phyloP scores from a whole-genome alignment of 495 filamentous ascomycete genomes.

The Chaetomium tenue region DNA sequence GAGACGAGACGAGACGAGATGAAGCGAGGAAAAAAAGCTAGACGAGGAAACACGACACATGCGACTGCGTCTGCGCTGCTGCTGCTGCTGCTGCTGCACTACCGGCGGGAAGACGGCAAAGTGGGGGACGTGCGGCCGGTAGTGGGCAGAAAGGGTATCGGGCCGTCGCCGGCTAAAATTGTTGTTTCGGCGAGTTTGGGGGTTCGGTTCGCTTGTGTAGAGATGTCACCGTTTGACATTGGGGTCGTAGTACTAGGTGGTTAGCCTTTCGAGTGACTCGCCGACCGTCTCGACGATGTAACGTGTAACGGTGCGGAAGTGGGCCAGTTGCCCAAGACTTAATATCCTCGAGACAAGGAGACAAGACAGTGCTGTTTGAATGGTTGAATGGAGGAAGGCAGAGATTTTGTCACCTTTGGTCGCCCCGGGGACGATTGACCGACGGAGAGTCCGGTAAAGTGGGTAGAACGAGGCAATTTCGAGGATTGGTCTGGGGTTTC shows the following conservation, averaged over 20 bases:
- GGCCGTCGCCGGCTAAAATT: slow-evolving; percentile 14
- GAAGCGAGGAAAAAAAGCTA: background rate
- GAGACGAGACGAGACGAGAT: slow-evolving; percentile 1
- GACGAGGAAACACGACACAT: background rate
- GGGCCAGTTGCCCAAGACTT: background rate
- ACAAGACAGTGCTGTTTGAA: background rate
- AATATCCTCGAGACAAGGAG: background rate
- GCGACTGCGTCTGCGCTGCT: too few relatives aligned
- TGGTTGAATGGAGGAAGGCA: too few relatives aligned
- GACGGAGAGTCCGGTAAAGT: slow-evolving; percentile 3
- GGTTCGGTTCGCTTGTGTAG: slow-evolving; percentile 4
- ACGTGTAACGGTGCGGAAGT: background rate
- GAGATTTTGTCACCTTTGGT: too few relatives aligned
- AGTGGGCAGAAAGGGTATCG: slow-evolving; percentile 4
- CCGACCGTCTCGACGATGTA: slow-evolving; percentile 1
- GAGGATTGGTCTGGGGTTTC: background rate
- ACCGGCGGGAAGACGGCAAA: background rate
- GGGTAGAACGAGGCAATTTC: slow-evolving; percentile 10
- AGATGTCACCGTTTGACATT: slow-evolving; percentile 1
- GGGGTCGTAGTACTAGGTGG: background rate
- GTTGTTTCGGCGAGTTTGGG: background rate
- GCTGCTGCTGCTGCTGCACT: background rate
- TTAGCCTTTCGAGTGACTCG: background rate
- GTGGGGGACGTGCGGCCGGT: background rate
- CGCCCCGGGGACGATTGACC: background rate